phyloP scores from a whole-genome alignment of 2,329 filamentous ascomycete species.

The Cercospora brassicicola region DNA sequence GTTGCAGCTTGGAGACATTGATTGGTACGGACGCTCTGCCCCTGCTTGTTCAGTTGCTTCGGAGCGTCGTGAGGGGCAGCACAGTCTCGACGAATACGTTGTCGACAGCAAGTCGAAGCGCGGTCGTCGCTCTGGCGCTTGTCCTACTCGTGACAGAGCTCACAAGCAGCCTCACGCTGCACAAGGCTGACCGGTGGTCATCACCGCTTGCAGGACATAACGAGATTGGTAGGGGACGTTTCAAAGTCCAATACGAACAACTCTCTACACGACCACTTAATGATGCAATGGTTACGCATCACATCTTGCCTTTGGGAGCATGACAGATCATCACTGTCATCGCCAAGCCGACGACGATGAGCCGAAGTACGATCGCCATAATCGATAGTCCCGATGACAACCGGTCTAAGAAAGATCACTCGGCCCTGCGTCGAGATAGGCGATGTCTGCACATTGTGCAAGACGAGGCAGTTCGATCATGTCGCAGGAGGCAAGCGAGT shows the following conservation, averaged over 20 bases:
- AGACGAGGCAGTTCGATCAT: neutral
- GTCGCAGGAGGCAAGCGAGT: neutral
- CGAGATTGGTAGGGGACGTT: slow-evolving; percentile 15
- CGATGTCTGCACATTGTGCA: neutral
- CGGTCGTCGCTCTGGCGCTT: slow-evolving; percentile 21
- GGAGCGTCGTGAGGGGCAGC: slow-evolving; percentile 26
- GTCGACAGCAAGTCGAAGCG: slow-evolving; percentile 31
- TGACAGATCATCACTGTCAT: slow-evolving; percentile 1
- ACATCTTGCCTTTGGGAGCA: slow-evolving; percentile 12
- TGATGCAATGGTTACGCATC: neutral
- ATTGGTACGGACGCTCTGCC: slow-evolving; percentile 68
- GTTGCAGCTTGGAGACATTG: slow-evolving; percentile 92
- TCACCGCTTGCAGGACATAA: slow-evolving; percentile 36
- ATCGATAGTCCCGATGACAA: neutral
- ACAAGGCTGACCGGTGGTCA: slow-evolving; percentile 31
- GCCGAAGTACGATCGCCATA: neutral
- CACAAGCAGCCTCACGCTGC: slow-evolving; percentile 10
- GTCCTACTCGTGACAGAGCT: slow-evolving; percentile 11
- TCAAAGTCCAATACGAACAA: neutral
- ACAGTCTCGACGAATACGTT: slow-evolving; percentile 35
- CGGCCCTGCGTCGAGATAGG: neutral
- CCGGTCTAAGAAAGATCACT: too few species aligned
- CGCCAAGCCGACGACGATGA: neutral
- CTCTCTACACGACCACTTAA: neutral
- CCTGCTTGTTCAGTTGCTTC: slow-evolving; percentile 18